Base-by-base conservation (phyloP, 192 early-diverging fungal genomes). In the Coemansia sp. region DNA sequence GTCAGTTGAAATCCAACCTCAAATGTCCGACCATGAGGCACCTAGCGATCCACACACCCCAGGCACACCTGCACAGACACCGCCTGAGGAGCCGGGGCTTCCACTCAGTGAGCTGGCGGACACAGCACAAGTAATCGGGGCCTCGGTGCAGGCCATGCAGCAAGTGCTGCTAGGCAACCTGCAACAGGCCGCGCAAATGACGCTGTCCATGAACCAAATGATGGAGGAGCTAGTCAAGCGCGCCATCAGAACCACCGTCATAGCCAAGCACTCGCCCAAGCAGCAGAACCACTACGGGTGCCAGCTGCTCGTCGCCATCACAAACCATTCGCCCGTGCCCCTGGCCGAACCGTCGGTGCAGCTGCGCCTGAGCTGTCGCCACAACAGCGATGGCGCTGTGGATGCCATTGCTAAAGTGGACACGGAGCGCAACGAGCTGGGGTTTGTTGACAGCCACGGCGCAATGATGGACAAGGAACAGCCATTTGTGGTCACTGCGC, bases 131-230 rank as follows among this genome's bases (percentile, higher is more conserved):
- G 63, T 58, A 1, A 50, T 74, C 13, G 64, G 72, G 1, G 24
- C 55, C 3, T 74, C 72, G 14, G 41, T 74, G 3, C 72, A 67
- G 39, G 57, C 40, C 14, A 74, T 74, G 72, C 72, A 74, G 41
- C 50, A 47, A 8, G 55, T 43, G 14, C 43, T 74, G 5, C 5
- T 74, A 4, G 60, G 56, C 37, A 74, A 74, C 53, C 54, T 74
- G 64, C 64, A 64, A 36, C 72, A 67, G 48, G 72, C 65, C 6
- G 64, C 57, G 18, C 64, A 60, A 53, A 58, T 74, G 72, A 74
- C 60, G 13, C 34, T 56, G 35, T 67, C 72, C 25, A 67, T 74
- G 72, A 74, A 74, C 40, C 45, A 38, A 19, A 74, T 74, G 72
- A 74, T 74, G 72, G 72, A 74, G 48, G 72, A 74, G 25, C 50